Base-by-base conservation (phyloP, 2,329 filamentous ascomycete species). In the Orbilia oligospora region DNA sequence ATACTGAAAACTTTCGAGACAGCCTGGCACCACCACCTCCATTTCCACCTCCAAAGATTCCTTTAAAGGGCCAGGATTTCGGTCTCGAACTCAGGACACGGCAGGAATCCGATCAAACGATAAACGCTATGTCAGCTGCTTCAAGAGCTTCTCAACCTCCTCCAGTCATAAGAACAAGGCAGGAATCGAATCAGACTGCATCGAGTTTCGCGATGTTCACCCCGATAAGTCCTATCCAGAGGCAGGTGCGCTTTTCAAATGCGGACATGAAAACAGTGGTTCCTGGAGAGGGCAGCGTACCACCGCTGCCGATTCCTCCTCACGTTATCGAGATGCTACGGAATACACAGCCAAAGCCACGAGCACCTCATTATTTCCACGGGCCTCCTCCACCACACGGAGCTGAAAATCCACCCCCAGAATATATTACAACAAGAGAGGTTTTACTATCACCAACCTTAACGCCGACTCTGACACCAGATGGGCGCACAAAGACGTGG, bases 131-230 rank as follows among this genome's bases (percentile, higher is more conserved):
- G 9, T 22, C 46, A n/a, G 8, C 14, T 10, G 12, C 10, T 12
- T 44, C 36, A 9, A 61, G 56, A 9, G 56, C 22, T 24, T 56
- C 46, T 61, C 49, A 66, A 51, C 38, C 16, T 18, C 30, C 30
- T 2, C 51, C 38, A 33, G n/a, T 48, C 16, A 53, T 65, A 22
- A 69, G 51, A 56, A 30, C 27, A 14, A 56, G 68, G 16, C 75
- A 70, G 14, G 53, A 48, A 18, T 78, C 75, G 5, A 55, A 65
- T 30, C 68, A 78, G 16, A 78, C 75, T 8, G 75, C 75, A n/a
- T 78, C 75, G 22, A 68, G 68, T 36, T 78, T 53, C 24, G 75
- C 75, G 20, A 71, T 78, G 75, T 71, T 49, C 41, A 66, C 75
- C 8, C 75, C 75, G 9, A 53, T 58, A 16, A 72, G 64, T 20